A percentile compares a stretch with the other conserved stretches of the same genome.
These are phyloP conservation scores for Cynanchum wilfordii DNA, from an alignment of 257 asterid genomes.

Conservation along the genomic window DNA sequence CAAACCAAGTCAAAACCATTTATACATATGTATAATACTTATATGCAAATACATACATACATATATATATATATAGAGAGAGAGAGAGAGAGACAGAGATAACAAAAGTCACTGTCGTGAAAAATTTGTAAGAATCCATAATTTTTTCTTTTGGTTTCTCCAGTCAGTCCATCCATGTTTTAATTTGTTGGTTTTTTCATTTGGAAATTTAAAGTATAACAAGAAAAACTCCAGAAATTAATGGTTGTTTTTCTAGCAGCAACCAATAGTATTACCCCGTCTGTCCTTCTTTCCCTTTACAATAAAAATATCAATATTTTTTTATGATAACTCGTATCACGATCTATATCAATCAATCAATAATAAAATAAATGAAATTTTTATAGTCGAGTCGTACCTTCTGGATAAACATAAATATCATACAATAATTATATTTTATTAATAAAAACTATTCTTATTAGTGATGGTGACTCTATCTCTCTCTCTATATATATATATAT, in stretches of 20 bases:
- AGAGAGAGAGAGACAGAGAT: background rate
- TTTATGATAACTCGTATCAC: too few species aligned
- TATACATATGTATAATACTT: too few species aligned
- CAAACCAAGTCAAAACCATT: slow-evolving; percentile 17
- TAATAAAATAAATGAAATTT: too few species aligned
- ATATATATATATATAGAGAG: background rate
- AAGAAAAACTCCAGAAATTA: background rate
- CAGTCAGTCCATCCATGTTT: background rate
- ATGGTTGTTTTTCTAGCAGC: background rate
- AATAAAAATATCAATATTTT: too few species aligned
- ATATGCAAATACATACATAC: too few species aligned
- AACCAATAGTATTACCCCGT: background rate
- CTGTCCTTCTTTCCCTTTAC: background rate
- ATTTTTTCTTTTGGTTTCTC: slow-evolving; percentile 17
- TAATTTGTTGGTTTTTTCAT: slow-evolving; percentile 13
- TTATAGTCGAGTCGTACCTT: too few species aligned
- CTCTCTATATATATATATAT: too few species aligned
- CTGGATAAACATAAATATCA: too few species aligned
- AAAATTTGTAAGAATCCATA: slow-evolving; percentile 22
- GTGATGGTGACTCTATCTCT: too few species aligned
- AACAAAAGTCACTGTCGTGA: slow-evolving; percentile 18
- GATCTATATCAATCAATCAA: too few species aligned
- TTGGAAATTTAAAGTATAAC: slow-evolving; percentile 4
- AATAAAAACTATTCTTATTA: too few species aligned
- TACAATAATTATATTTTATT: too few species aligned